A percentile compares a stretch with the other conserved stretches of the same genome.
phyloP scores from a whole-genome alignment of 345 rosid species.

The Citrus cavaleriei region DNA sequence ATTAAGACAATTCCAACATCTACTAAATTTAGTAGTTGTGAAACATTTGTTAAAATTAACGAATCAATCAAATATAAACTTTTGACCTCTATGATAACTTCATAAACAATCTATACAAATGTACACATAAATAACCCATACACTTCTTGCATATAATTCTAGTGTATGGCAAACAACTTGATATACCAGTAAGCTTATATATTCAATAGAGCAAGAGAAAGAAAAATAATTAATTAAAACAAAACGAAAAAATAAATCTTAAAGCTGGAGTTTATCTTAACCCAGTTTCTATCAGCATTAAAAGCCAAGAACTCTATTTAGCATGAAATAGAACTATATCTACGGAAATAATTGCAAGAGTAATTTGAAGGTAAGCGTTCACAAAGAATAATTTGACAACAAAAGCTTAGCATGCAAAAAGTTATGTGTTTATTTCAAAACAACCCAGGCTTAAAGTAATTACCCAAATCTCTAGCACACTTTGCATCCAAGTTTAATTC shows the following conservation, averaged over 20 bases:
- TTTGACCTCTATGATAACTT: background rate
- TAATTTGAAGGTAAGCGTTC: background rate
- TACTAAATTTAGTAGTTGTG: background rate
- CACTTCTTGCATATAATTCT: background rate
- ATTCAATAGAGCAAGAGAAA: background rate
- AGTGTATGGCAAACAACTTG: background rate
- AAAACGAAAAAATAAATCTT: background rate
- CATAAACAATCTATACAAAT: background rate
- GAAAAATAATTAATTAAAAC: background rate
- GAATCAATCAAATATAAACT: background rate
- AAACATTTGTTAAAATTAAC: background rate
- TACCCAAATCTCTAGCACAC: too few relatives aligned
- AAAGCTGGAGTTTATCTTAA: background rate
- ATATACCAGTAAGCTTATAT: background rate
- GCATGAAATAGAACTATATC: constrained; percentile 29
- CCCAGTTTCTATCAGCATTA: background rate
- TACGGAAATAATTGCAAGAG: background rate
- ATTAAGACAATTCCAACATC: background rate
- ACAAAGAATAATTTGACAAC: background rate
- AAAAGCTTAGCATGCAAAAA: constrained; percentile 7
- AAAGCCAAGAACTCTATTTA: constrained; percentile 7
- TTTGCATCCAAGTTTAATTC: too few relatives aligned
- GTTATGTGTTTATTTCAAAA: background rate
- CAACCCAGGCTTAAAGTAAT: too few relatives aligned
- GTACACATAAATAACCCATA: background rate